A percentile compares a stretch with the other conserved stretches of the same genome.
Conservation (phyloP, 305 asterid species). For the Lippia alba region DNA sequence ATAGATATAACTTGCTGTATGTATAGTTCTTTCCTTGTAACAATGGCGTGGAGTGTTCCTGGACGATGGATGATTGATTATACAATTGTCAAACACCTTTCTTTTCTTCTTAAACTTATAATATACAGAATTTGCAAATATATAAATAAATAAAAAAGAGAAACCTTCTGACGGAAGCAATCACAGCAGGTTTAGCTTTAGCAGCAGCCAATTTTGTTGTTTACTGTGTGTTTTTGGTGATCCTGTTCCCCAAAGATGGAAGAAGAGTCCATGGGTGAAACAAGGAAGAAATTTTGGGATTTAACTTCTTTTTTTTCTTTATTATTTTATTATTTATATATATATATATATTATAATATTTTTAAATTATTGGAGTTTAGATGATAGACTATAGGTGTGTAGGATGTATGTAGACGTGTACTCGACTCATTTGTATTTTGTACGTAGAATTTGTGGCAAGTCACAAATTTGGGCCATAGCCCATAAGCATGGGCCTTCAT, state of each 20-base stretch:
- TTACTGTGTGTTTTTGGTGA: slow-evolving; percentile 22
- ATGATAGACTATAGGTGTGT: neutral
- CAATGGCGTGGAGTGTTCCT: slow-evolving; percentile 52
- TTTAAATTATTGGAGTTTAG: slow-evolving; percentile 18
- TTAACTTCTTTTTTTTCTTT: neutral
- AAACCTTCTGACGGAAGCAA: slow-evolving; percentile 35
- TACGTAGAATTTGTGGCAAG: slow-evolving; percentile 10
- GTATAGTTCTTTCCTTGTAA: slow-evolving; percentile 30
- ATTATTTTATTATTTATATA: neutral
- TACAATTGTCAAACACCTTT: slow-evolving; percentile 20
- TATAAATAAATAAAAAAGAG: slow-evolving; percentile 16
- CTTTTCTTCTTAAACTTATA: neutral
- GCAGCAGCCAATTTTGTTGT: slow-evolving; percentile 27
- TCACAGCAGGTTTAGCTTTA: slow-evolving; percentile 15
- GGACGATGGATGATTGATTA: slow-evolving; percentile 41
- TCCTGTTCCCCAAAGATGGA: neutral
- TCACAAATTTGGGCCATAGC: slow-evolving; percentile 17
- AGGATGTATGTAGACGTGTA: slow-evolving; percentile 40
- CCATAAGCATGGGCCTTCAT: neutral
- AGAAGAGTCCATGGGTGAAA: slow-evolving; percentile 25
- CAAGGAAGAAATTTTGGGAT: slow-evolving; percentile 6
- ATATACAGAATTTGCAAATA: neutral
- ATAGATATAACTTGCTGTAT: slow-evolving; percentile 26
- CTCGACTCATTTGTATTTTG: slow-evolving; percentile 34
- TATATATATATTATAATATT: too few species aligned